Conservation (phyloP, 345 rosid species). For the Euphorbia pulcherrima region DNA sequence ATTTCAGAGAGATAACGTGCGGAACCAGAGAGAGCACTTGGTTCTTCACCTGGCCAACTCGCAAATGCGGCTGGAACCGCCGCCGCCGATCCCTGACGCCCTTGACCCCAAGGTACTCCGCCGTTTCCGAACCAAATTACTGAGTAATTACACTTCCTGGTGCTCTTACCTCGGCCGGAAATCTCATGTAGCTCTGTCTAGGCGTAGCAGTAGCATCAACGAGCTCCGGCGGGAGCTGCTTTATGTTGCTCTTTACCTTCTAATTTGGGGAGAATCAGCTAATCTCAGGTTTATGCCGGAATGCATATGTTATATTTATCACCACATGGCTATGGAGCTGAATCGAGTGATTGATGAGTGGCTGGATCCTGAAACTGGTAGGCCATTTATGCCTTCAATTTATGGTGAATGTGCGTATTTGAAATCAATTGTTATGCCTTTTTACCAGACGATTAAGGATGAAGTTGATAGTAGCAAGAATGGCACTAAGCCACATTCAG, state of each 20-base stretch:
- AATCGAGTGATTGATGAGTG: conserved; percentile 35
- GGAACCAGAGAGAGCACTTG: conserved; percentile 82
- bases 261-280: conserved; percentile 67
- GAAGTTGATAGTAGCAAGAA: conserved; percentile 64
- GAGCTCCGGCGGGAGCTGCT: conserved; percentile 48
- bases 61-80: conserved; percentile 71
- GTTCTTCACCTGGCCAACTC: conserved; percentile 85
- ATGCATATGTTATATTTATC: conserved; percentile 54
- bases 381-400: conserved; percentile 45
- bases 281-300: conserved; percentile 57
- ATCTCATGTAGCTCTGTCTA: conserved; percentile 35
- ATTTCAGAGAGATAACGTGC: conserved; percentile 66
- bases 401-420: conserved; percentile 59
- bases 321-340: conserved; percentile 55
- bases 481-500: conserved; percentile 71
- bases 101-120: conserved; percentile 62
- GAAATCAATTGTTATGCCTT: conserved; percentile 54
- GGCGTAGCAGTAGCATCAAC: conserved; percentile 16
- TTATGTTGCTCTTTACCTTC: conserved; percentile 45
- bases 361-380: conserved; percentile 52
- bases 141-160: conserved; percentile 67
- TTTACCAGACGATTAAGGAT: conserved; percentile 49
- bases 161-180: conserved; percentile 56
- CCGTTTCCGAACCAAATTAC: conserved; percentile 53
- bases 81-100: conserved; percentile 41